Percentiles rank a stretch among this genome's conserved stretches.
Evolutionary conservation across 2,329 filamentous ascomycete species (phyloP).

Genomic region (Exophiala calicioides): DNA sequence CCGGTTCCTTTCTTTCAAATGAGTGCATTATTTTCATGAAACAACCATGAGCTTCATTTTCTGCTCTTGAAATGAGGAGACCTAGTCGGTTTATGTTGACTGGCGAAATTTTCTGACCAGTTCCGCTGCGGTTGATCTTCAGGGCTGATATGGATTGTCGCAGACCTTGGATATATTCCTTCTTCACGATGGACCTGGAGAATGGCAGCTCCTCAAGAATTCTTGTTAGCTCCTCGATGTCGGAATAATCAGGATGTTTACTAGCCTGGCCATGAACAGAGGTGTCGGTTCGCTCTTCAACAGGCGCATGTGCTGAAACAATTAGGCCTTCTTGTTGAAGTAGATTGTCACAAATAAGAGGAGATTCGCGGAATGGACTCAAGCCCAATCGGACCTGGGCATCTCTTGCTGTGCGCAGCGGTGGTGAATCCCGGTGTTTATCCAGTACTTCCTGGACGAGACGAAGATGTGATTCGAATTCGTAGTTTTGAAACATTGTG

Average conservation of each 20-base stretch:
- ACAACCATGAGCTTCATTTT: neutral
- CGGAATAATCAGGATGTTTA: too few relatives aligned
- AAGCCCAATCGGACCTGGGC: too few relatives aligned
- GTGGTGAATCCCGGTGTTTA: neutral
- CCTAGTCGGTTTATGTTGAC: slow-evolving; percentile 1
- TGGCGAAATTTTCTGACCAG: neutral
- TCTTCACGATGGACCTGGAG: slow-evolving; percentile 4
- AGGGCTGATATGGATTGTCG: slow-evolving; percentile 8
- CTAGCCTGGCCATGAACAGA: neutral
- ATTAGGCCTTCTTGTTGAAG: slow-evolving; percentile 2
- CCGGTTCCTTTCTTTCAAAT: slow-evolving; percentile 10
- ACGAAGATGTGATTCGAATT: slow-evolving; percentile 22
- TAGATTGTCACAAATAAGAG: slow-evolving; percentile 1
- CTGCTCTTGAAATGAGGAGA: neutral
- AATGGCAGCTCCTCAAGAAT: slow-evolving; percentile 4
- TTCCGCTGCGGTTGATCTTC: neutral
- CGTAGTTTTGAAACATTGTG: slow-evolving; percentile 24
- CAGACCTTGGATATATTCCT: slow-evolving; percentile 9
- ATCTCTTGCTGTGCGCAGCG: neutral
- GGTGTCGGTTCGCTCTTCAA: neutral
- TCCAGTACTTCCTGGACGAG: slow-evolving; percentile 21
- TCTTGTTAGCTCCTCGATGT: slow-evolving; percentile 2
- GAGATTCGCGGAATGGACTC: neutral
- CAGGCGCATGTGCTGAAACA: neutral
- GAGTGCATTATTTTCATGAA: neutral